Conservation (phyloP, 768 basidiomycete genomes). For the Trametes cingulata region DNA sequence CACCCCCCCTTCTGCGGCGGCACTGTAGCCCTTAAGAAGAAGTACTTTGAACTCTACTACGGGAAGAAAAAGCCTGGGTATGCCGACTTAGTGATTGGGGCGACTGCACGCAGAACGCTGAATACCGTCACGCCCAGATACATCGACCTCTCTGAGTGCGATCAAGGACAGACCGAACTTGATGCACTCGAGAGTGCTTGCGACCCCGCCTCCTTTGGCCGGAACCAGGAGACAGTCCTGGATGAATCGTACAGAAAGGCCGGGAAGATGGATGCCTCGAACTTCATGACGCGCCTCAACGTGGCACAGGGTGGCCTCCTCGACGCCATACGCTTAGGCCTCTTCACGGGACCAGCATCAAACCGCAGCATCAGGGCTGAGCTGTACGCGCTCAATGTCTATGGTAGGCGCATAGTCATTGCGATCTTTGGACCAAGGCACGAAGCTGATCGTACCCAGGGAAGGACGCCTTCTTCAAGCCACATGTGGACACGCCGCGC, state of each 20-base stretch:
- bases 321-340: not conserved
- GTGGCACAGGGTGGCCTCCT: conserved; percentile 1
- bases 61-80: not conserved
- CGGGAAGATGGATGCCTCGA: conserved; percentile 26
- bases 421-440: not conserved
- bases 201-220: conserved; percentile 27
- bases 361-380: conserved; percentile 19
- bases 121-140: not conserved
- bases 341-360: conserved; percentile 5
- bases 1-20: too few species aligned
- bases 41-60: not conserved
- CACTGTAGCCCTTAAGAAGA: too few species aligned
- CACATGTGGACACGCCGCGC: conserved; percentile 50
- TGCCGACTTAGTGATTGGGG: not conserved
- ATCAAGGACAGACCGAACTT: conserved; percentile 1
- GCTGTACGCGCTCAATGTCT: conserved; percentile 15
- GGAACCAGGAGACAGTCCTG: conserved; percentile 19
- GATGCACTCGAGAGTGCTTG: conserved; percentile 20
- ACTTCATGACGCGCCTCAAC: conserved; percentile 24
- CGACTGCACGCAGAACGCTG: not conserved
- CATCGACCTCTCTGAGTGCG: not conserved
- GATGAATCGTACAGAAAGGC: conserved; percentile 31
- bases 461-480: conserved; percentile 48
- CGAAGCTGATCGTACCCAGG: conserved; percentile 27
- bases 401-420: conserved; percentile 26